A percentile compares a stretch with the other conserved stretches of the same genome.
Evolutionary conservation across 2,329 filamentous ascomycete genomes (phyloP).

Genomic region (Truncatella angustata): DNA sequence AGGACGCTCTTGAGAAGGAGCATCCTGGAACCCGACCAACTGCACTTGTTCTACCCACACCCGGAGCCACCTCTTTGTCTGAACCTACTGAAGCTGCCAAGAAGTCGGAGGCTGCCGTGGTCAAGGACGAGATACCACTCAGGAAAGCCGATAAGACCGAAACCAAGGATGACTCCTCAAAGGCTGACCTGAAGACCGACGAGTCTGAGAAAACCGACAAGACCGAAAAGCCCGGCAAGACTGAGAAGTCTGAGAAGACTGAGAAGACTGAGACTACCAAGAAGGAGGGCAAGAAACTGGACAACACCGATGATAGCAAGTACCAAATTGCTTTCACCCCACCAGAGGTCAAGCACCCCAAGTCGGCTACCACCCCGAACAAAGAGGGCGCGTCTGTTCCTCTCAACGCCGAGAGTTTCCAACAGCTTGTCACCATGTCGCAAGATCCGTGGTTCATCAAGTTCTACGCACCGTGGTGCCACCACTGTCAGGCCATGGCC

Average conservation of each 20-base stretch:
- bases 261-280: slow-evolving; percentile 21
- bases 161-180: not conserved
- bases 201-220: slow-evolving; percentile 24
- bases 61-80: slow-evolving; percentile 57
- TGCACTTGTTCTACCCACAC: slow-evolving; percentile 65
- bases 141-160: slow-evolving; percentile 6
- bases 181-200: slow-evolving; percentile 26
- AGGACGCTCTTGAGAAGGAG: slow-evolving; percentile 72
- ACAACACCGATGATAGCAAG: slow-evolving; percentile 13
- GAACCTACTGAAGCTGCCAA: slow-evolving; percentile 19
- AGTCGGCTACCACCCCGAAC: slow-evolving; percentile 64
- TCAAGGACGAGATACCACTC: too few relatives aligned
- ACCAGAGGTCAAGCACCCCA: slow-evolving; percentile 40
- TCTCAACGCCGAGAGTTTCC: slow-evolving; percentile 82
- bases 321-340: slow-evolving; percentile 7
- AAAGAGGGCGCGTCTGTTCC: slow-evolving; percentile 70
- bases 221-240: slow-evolving; percentile 17
- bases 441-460: slow-evolving; percentile 98
- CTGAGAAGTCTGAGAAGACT: slow-evolving; percentile 15
- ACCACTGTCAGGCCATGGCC: slow-evolving; percentile 89
- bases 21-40: slow-evolving; percentile 77
- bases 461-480: slow-evolving; percentile 97
- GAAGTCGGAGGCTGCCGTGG: slow-evolving; percentile 23
- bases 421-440: slow-evolving; percentile 79
- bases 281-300: slow-evolving; percentile 27